Percentiles rank a stretch among this genome's conserved stretches.
phyloP scores from a whole-genome alignment of 441 rosid genomes.

The Hura crepitans region DNA sequence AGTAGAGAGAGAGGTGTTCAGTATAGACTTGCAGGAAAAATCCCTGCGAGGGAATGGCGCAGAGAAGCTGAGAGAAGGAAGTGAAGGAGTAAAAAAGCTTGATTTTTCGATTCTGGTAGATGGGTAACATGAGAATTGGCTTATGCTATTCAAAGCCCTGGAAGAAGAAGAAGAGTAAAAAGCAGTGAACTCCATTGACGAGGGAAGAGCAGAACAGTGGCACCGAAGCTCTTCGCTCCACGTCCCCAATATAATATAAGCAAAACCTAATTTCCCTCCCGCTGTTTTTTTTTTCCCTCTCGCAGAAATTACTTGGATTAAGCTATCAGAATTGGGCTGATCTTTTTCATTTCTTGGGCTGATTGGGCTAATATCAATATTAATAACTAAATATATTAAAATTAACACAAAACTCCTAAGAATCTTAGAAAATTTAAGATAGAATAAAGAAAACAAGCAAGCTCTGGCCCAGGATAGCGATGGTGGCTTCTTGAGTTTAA shows the following conservation, averaged over 20 bases:
- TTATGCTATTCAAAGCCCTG: conserved; percentile 30
- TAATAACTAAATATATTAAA: no score
- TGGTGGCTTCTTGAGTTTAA: neutral
- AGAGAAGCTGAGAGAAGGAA: conserved; percentile 30
- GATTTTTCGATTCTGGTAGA: conserved; percentile 18
- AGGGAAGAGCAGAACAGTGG: neutral
- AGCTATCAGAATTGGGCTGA: no score
- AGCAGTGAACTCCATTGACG: conserved; percentile 36
- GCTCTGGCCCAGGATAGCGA: neutral
- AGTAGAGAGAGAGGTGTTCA: conserved; percentile 10
- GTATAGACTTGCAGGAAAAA: conserved; percentile 27
- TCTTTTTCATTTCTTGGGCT: no score
- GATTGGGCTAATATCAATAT: no score
- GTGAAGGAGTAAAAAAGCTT: conserved; percentile 18
- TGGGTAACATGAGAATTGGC: conserved; percentile 20
- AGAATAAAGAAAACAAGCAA: neutral
- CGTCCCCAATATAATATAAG: neutral
- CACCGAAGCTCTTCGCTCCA: no score
- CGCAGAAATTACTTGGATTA: no score
- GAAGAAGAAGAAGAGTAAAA: conserved; percentile 29
- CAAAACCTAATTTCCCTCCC: neutral
- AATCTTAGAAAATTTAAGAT: no score
- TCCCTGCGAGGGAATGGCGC: conserved; percentile 20
- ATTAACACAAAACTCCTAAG: no score
- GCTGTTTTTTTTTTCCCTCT: neutral